A percentile compares a stretch with the other conserved stretches of the same genome.
phyloP scores from a whole-genome alignment of 2,329 filamentous ascomycete species.

The Drechmeria coniospora region DNA sequence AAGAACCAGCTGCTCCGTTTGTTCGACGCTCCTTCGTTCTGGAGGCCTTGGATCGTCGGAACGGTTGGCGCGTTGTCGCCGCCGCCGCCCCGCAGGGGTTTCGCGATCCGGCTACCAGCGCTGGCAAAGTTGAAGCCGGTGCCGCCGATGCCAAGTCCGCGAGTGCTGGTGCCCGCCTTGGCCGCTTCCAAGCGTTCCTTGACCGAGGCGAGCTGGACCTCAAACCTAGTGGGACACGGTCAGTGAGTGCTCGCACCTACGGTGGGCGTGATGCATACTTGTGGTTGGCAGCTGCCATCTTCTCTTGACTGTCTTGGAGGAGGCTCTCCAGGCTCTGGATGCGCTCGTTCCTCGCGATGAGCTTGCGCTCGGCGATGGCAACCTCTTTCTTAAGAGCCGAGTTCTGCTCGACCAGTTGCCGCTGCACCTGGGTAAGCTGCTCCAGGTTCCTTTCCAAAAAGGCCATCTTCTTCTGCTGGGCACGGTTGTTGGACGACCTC shows the following conservation, averaged over 20 bases:
- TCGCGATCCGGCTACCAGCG: constrained; percentile 51
- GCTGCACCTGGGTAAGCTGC: constrained; percentile 91
- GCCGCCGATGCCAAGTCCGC: constrained; percentile 55
- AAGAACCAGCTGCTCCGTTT: constrained; percentile 67
- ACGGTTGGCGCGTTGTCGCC: constrained; percentile 28
- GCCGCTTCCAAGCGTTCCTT: constrained; percentile 95
- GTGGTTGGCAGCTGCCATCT: constrained; percentile 91
- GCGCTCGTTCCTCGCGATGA: constrained; percentile 90
- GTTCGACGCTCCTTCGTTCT: constrained; percentile 36
- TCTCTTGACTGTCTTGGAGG: constrained; percentile 94
- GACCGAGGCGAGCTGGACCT: constrained; percentile 89
- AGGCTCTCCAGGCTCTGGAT: constrained; percentile 87
- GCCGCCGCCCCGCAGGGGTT: constrained; percentile 49
- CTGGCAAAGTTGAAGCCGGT: constrained; percentile 57
- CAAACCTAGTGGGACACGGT: constrained; percentile 49
- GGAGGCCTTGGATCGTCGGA: constrained; percentile 41
- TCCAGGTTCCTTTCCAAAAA: constrained; percentile 97
- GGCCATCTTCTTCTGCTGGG: constrained; percentile 99
- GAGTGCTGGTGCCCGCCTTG: constrained; percentile 80
- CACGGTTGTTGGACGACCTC: constrained; percentile 89
- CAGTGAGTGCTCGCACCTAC: background rate
- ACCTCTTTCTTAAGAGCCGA: constrained; percentile 97
- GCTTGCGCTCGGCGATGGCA: constrained; percentile 91
- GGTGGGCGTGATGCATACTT: constrained; percentile 46
- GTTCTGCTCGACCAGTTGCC: constrained; percentile 96